A percentile compares a stretch with the other conserved stretches of the same genome.
phyloP scores from a whole-genome alignment of 2,329 filamentous ascomycete species.

The Exophiala oligosperma region DNA sequence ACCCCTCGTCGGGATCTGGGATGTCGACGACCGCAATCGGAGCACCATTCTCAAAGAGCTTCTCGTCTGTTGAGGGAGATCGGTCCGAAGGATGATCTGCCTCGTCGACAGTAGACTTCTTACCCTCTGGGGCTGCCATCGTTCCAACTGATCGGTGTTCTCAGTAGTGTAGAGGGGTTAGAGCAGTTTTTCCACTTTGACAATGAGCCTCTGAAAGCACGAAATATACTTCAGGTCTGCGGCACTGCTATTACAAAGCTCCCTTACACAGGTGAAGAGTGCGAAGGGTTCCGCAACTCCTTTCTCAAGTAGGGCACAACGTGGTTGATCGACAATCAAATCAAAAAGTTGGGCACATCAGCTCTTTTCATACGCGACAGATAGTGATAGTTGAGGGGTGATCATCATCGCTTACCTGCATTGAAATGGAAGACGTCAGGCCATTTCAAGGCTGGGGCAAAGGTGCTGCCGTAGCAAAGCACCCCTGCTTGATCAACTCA shows the following conservation, averaged over 20 bases:
- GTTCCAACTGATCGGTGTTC: no score
- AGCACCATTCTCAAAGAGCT: conserved; percentile 15
- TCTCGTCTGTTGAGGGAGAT: conserved; percentile 15
- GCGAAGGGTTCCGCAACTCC: no score
- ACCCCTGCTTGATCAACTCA: neutral
- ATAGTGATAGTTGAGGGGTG: neutral
- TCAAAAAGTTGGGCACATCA: neutral
- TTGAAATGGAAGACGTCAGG: neutral
- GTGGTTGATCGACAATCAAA: neutral
- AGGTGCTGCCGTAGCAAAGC: neutral
- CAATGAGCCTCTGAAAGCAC: no score
- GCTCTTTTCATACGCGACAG: neutral
- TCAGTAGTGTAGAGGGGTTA: no score
- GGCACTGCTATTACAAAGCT: no score
- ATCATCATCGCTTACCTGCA: neutral
- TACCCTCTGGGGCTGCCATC: neutral
- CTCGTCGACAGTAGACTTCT: neutral
- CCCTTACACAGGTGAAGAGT: no score
- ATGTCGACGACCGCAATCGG: conserved; percentile 17
- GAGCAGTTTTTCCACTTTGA: no score
- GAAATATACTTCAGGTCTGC: no score
- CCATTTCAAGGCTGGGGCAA: neutral
- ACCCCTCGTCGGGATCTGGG: conserved; percentile 62
- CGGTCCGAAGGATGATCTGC: neutral
- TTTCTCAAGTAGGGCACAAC: no score